Evolutionary conservation across 495 filamentous ascomycete genomes (phyloP).

Genomic region (Penicillium subrubescens): DNA sequence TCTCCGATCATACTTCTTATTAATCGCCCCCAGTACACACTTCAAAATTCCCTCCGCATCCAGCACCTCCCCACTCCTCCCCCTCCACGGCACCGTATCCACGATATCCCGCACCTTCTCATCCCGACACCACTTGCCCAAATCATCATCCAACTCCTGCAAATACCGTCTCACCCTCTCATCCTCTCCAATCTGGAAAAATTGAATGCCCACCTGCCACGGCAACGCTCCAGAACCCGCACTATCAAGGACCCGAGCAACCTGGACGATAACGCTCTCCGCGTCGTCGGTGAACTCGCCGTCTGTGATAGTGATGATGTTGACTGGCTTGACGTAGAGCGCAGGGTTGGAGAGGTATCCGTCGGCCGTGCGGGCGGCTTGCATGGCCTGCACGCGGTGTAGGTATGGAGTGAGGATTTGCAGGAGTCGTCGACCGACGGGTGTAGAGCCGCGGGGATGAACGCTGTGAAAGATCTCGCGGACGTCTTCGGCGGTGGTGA

Average conservation of each 20-base stretch:
- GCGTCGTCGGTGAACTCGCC: slow-evolving; percentile 83
- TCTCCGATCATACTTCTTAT: slow-evolving; percentile 43
- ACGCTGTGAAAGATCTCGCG: slow-evolving; percentile 68
- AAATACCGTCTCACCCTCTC: slow-evolving; percentile 62
- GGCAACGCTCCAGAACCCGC: slow-evolving; percentile 63
- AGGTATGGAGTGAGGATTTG: slow-evolving; percentile 76
- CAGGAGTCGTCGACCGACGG: slow-evolving; percentile 72
- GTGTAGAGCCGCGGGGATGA: slow-evolving; percentile 66
- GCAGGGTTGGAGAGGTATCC: slow-evolving; percentile 5
- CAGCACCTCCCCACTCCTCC: slow-evolving; percentile 41
- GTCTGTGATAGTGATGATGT: slow-evolving; percentile 94
- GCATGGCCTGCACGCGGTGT: slow-evolving; percentile 39
- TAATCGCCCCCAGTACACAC: slow-evolving; percentile 75
- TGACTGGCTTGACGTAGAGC: slow-evolving; percentile 70
- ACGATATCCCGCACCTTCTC: slow-evolving; percentile 81
- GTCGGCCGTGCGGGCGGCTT: slow-evolving; percentile 45
- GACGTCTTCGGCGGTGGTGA: slow-evolving; percentile 56
- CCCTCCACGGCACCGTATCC: slow-evolving; percentile 81
- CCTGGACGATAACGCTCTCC: slow-evolving; percentile 66
- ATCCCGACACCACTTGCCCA: slow-evolving; percentile 52
- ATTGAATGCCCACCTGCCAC: slow-evolving; percentile 93
- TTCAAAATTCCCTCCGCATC: slow-evolving; percentile 78
- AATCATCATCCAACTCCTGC: slow-evolving; percentile 75
- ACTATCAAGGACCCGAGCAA: slow-evolving; percentile 70
- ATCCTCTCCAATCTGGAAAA: slow-evolving; percentile 93